phyloP scores from a whole-genome alignment of 2,329 filamentous ascomycete species.

The Amylocarpus encephaloides region DNA sequence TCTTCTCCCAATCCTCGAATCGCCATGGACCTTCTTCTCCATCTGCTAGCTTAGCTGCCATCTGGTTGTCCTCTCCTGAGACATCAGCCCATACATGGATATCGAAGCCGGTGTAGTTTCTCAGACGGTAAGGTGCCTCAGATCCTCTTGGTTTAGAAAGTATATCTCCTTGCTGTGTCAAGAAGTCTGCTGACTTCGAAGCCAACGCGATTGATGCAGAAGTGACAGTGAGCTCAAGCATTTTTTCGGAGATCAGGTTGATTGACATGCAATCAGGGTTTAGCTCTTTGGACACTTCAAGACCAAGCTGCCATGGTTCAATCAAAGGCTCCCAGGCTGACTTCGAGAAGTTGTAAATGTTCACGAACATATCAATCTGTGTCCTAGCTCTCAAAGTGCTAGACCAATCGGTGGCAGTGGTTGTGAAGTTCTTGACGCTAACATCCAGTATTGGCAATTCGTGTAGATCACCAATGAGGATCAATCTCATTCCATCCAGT shows the following conservation, averaged over 20 bases:
- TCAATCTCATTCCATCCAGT: constrained; percentile 82
- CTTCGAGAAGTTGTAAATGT: constrained; percentile 98
- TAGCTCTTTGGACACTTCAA: constrained; percentile 76
- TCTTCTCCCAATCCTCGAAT: constrained; percentile 94
- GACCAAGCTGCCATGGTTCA: constrained; percentile 92
- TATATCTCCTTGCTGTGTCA: constrained; percentile 83
- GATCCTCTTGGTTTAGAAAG: constrained; percentile 86
- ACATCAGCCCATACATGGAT: constrained; percentile 77
- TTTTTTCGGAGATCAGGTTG: constrained; percentile 82
- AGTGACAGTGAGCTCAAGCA: constrained; percentile 85
- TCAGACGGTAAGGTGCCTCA: constrained; percentile 87
- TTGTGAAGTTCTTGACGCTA: constrained; percentile 82
- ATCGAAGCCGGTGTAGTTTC: constrained; percentile 93
- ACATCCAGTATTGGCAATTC: constrained; percentile 92
- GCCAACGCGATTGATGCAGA: constrained; percentile 88
- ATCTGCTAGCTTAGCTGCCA: constrained; percentile 72
- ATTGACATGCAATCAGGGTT: constrained; percentile 71
- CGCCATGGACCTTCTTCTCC: constrained; percentile 92
- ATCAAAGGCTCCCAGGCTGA: constrained; percentile 96
- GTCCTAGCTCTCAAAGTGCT: constrained; percentile 79
- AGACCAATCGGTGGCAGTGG: constrained; percentile 87
- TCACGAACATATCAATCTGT: constrained; percentile 87
- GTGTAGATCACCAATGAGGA: constrained; percentile 91
- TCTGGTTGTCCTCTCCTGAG: constrained; percentile 56
- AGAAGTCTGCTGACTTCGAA: constrained; percentile 87